Percentiles rank a stretch among this genome's conserved stretches.
phyloP scores from a whole-genome alignment of 805 yeast genomes.

The Metschnikowia gelsemii region DNA sequence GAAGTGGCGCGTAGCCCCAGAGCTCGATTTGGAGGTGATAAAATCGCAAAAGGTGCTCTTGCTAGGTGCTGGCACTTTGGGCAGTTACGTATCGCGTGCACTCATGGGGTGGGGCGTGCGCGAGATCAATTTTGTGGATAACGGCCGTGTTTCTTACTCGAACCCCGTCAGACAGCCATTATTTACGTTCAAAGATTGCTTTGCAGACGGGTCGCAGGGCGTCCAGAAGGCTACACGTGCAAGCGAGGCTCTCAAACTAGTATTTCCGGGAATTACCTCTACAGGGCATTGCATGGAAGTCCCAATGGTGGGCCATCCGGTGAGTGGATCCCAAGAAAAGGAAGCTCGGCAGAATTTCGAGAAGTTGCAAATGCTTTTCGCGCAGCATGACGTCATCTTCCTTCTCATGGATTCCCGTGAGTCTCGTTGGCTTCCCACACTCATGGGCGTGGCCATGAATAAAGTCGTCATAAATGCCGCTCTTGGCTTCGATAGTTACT shows the following conservation, averaged over 20 bases:
- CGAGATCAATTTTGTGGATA: constrained; percentile 83
- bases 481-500: constrained; percentile 87
- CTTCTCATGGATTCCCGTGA: constrained; percentile 93
- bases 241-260: constrained; percentile 63
- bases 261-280: constrained; percentile 76
- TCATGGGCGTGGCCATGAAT: constrained; percentile 61
- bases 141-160: constrained; percentile 82
- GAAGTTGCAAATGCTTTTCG: constrained; percentile 50
- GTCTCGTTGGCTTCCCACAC: constrained; percentile 96
- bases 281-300: constrained; percentile 67
- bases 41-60: constrained; percentile 63
- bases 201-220: constrained; percentile 60
- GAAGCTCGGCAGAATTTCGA: constrained; percentile 52
- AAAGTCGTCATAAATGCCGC: constrained; percentile 91
- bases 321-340: constrained; percentile 47
- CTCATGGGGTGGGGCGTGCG: constrained; percentile 94
- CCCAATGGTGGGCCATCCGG: constrained; percentile 95
- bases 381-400: constrained; percentile 72
- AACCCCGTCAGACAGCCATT: constrained; percentile 96
- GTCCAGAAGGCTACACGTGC: constrained; percentile 76
- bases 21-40: constrained; percentile 65
- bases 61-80: constrained; percentile 96
- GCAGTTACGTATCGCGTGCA: constrained; percentile 84
- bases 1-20: constrained; percentile 96
- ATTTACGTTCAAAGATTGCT: constrained; percentile 77